A percentile compares a stretch with the other conserved stretches of the same genome.
These are phyloP conservation scores for Saturnispora galanensis DNA, from an alignment of 805 yeast species.

Conservation along the genomic window DNA sequence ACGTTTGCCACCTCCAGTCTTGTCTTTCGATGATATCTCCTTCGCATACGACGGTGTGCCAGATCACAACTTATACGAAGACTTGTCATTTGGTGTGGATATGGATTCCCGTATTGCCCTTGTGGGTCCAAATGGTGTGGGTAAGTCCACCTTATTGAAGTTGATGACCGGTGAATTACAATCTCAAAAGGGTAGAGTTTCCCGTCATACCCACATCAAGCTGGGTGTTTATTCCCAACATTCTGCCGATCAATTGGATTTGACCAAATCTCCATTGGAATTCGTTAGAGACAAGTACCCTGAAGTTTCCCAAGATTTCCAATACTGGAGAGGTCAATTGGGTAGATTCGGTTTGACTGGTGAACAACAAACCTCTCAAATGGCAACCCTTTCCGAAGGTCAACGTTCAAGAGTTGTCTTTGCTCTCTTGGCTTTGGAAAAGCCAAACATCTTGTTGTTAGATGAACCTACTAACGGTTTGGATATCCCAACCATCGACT, in stretches of 20 bases:
- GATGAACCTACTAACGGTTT: conserved; percentile 99
- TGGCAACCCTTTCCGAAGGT: conserved; percentile 98
- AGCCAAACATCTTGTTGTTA: conserved; percentile 87
- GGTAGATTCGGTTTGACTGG: conserved; percentile 99
- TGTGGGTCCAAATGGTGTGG: conserved; percentile 99
- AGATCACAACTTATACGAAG: conserved; percentile 82
- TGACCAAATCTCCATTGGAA: conserved; percentile 90
- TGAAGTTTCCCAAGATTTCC: conserved; percentile 89
- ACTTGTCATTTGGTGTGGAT: conserved; percentile 95
- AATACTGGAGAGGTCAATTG: conserved; percentile 95
- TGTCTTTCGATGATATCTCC: conserved; percentile 91
- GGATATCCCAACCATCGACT: conserved; percentile 97
- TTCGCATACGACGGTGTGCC: conserved; percentile 79
- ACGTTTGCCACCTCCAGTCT: conserved; percentile 96
- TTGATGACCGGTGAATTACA: conserved; percentile 91
- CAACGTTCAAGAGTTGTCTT: conserved; percentile 99
- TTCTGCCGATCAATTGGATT: conserved; percentile 95
- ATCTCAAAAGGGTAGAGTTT: conserved; percentile 90
- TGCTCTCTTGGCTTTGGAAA: conserved; percentile 88
- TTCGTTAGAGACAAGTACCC: conserved; percentile 94
- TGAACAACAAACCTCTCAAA: conserved; percentile 96
- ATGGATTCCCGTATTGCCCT: conserved; percentile 98
- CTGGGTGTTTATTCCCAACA: conserved; percentile 99
- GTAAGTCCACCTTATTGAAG: conserved; percentile 92
- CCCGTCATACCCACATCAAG: conserved; percentile 95